Evolutionary conservation across 164 flowering plant species (phyloP).

Genomic region (Annona cherimola): DNA sequence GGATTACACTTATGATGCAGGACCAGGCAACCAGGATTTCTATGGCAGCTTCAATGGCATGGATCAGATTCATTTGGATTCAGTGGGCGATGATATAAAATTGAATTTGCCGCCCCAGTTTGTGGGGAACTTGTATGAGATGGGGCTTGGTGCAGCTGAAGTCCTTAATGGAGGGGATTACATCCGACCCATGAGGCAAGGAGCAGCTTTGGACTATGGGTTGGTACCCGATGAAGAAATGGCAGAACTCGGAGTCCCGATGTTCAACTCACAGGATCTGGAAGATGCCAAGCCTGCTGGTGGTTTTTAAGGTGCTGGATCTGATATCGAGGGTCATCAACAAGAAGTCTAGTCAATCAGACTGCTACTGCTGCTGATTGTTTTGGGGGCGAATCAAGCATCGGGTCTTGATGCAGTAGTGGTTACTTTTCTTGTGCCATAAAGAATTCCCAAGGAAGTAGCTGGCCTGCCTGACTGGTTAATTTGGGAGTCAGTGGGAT

Average conservation of each 20-base stretch:
- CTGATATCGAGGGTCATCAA: not conserved
- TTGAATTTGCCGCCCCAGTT: conserved; percentile 36
- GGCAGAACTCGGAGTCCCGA: not conserved
- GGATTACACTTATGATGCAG: not conserved
- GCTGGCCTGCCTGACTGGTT: too few species aligned
- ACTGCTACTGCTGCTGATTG: not conserved
- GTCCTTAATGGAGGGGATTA: conserved; percentile 24
- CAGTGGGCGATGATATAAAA: conserved; percentile 7
- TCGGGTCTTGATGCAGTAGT: not conserved
- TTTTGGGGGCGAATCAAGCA: not conserved
- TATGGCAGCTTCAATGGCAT: not conserved
- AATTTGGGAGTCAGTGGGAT: too few species aligned
- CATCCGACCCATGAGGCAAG: not conserved
- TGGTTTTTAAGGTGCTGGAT: not conserved
- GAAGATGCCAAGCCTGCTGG: not conserved
- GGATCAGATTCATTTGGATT: conserved; percentile 1
- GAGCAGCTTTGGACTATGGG: not conserved
- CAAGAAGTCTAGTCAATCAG: not conserved
- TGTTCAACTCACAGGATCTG: not conserved
- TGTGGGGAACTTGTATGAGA: conserved; percentile 31
- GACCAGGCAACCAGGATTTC: not conserved
- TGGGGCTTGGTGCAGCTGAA: conserved; percentile 25
- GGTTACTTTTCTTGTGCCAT: not conserved
- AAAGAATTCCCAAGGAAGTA: too few species aligned
- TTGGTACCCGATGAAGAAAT: not conserved